Evolutionary conservation across 768 basidiomycete species (phyloP), one percentile per base, ranked within the genome.

Genomic region (Cyclocybe cylindracea): DNA sequence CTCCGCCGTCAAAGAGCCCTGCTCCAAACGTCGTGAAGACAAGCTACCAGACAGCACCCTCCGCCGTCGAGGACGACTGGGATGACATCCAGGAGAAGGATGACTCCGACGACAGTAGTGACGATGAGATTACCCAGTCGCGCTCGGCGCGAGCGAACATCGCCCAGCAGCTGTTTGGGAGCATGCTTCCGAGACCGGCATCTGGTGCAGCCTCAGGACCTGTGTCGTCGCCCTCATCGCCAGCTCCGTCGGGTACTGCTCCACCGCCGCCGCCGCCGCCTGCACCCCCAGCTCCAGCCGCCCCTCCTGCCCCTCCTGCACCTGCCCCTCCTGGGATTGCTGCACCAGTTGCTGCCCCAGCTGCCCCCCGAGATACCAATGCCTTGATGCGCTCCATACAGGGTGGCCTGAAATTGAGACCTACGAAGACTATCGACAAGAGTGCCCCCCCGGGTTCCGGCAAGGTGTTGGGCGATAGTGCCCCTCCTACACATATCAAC

Each of bases 361-460:
- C 73, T 5, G 67, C 66, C 13, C 67, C 74, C 9, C 78, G 80
- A 4, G 84, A 84, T 54, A 76, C 82, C 19, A 71, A 77, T 51
- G 91, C 87, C 0, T 71, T 99, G 11, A 68, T 99, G 61, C 68
- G 71, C 14, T 85, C 91, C 7, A 98, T 99, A 55, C 87, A 93
- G 63, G 75, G 79, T 10, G 93, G 94, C 2, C 69, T 80, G 43
- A 80, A 76, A 53, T 71, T 99, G 56, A 78, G 78, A 47, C 91
- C 90, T 64, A 71, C 91, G 1, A 79, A 83, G 54, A 98, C 95
- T 0, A 82, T 88, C 45, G 96, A 98, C 66, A 86, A 89, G 61
- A 92, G 90, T 57, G 84, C 65, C 0, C 82, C 88, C 4, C 67
- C 78, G 0, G 73, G 86, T 11, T 79, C 87, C 24, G 95, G 96